Conservation (phyloP, 257 asterid species). For the Forsythia viridissima region DNA sequence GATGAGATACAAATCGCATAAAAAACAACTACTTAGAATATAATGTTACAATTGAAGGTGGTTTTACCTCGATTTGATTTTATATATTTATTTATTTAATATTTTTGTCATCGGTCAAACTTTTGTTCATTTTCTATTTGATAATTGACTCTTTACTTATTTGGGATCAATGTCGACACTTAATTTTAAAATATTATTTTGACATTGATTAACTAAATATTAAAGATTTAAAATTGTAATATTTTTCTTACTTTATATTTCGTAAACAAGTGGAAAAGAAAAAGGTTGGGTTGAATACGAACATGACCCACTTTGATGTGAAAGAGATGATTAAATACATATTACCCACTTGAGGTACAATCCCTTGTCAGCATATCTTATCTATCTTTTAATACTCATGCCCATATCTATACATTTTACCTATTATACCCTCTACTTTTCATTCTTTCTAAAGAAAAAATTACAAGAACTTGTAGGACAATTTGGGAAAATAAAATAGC, state of each 20-base stretch:
- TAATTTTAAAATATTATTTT: not conserved
- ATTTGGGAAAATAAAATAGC: not conserved
- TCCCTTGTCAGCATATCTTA: constrained; percentile 61
- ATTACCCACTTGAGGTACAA: constrained; percentile 61
- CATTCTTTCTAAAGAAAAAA: constrained; percentile 7
- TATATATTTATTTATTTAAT: no score
- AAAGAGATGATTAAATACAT: constrained; percentile 59
- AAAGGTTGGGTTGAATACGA: constrained; percentile 32
- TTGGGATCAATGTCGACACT: not conserved
- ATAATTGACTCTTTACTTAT: no score
- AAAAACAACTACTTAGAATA: no score
- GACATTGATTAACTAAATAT: not conserved
- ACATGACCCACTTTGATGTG: constrained; percentile 34
- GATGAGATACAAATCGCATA: no score
- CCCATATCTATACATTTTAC: constrained; percentile 37
- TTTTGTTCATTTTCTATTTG: no score
- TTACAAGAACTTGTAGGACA: constrained; percentile 14
- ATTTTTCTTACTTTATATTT: not conserved
- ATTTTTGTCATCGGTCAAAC: no score
- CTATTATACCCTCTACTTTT: constrained; percentile 28
- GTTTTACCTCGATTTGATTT: no score
- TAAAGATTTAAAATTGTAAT: not conserved
- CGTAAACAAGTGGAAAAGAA: constrained; percentile 26
- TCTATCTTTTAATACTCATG: constrained; percentile 47
- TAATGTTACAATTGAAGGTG: no score